Conservation (phyloP, 129 eudicot genomes). For the Smallanthus sonchifolius region DNA sequence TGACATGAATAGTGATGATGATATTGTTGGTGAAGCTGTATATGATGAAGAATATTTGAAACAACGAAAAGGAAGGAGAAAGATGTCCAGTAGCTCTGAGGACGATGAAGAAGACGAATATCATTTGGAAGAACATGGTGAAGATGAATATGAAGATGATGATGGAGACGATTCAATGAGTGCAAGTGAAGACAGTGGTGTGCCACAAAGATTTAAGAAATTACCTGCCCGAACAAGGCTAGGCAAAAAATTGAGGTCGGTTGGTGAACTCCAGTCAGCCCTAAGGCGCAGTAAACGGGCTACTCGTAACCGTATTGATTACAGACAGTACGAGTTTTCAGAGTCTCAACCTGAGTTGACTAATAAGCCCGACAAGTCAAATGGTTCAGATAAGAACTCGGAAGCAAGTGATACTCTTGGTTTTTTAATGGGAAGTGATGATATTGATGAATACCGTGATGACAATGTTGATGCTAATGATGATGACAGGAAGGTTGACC, state of each 20-base stretch:
- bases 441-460: slow-evolving; percentile 36
- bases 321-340: slow-evolving; percentile 53
- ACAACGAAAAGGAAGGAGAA: slow-evolving; percentile 54
- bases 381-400: slow-evolving; percentile 37
- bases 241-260: slow-evolving; percentile 55
- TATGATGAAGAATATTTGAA: slow-evolving; percentile 86
- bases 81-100: slow-evolving; percentile 67
- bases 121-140: slow-evolving; percentile 62
- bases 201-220: slow-evolving; percentile 38
- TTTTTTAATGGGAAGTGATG: slow-evolving; percentile 46
- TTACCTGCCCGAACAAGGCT: slow-evolving; percentile 56
- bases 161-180: slow-evolving; percentile 50
- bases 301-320: slow-evolving; percentile 65
- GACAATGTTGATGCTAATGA: slow-evolving; percentile 28
- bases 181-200: slow-evolving; percentile 70
- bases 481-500: slow-evolving; percentile 31
- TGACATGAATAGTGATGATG: slow-evolving; percentile 66
- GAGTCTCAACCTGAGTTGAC: slow-evolving; percentile 67
- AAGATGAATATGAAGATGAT: slow-evolving; percentile 59
- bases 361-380: slow-evolving; percentile 46
- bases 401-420: slow-evolving; percentile 57
- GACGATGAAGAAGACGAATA: slow-evolving; percentile 94
- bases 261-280: slow-evolving; percentile 52
- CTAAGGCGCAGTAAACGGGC: slow-evolving; percentile 83
- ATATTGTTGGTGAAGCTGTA: slow-evolving; percentile 89